Conservation (phyloP, 164 flowering plant species). For the Aristolochia californica region DNA sequence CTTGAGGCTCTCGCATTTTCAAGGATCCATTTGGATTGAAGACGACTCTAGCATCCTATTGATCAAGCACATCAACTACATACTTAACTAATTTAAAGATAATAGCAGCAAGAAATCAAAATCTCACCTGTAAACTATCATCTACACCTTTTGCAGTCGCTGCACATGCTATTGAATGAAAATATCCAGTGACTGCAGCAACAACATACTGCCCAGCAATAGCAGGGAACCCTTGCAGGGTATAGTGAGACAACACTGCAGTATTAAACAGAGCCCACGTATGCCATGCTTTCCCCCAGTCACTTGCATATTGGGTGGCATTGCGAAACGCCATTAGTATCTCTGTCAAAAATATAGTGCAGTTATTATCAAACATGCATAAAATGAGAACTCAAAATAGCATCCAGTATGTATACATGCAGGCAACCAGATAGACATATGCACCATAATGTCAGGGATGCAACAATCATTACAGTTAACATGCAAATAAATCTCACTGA, state of each 20-base stretch:
- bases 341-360: conserved; percentile 28
- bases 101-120: too few relatives aligned
- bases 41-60: too few relatives aligned
- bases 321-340: conserved; percentile 58
- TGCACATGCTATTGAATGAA: conserved; percentile 88
- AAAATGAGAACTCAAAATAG: not conserved
- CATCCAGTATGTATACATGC: not conserved
- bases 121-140: conserved; percentile 85
- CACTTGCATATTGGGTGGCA: conserved; percentile 69
- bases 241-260: conserved; percentile 95
- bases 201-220: conserved; percentile 71
- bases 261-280: conserved; percentile 96
- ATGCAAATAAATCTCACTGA: too few relatives aligned
- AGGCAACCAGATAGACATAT: too few relatives aligned
- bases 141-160: conserved; percentile 96
- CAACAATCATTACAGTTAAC: too few relatives aligned
- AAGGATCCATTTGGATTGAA: too few relatives aligned
- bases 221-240: conserved; percentile 42
- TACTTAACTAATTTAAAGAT: too few relatives aligned
- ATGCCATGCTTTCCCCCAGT: conserved; percentile 98
- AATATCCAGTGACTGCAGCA: conserved; percentile 93
- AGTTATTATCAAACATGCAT: not conserved
- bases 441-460: too few relatives aligned
- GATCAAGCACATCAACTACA: too few relatives aligned
- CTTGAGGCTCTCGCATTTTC: too few relatives aligned